Base-by-base conservation (phyloP, 805 yeast species). In the Candida dajiaensis region DNA sequence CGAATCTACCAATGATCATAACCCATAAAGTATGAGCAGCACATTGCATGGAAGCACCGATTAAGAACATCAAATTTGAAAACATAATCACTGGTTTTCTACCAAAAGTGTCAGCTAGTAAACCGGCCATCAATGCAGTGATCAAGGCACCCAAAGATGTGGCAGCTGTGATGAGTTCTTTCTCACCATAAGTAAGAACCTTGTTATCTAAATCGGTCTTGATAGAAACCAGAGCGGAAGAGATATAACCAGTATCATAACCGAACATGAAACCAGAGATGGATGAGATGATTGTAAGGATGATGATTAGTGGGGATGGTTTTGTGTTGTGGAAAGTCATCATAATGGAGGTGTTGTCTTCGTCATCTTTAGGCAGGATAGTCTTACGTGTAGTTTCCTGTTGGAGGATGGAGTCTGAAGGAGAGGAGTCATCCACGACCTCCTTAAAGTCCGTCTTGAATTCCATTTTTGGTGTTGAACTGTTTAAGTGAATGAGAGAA, bases 261-360 rank as follows among this genome's bases (percentile, higher is more conserved):
- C 99, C 99, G 67, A 92, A 92, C 89, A 92, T 80, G 67, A 90
- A 89, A 1, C 98, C 98, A 0, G 97, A 89, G 51, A 92, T 83
- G 8, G 97, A 89, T 0, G 97, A 80, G 23, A 82, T 81, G 43
- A 82, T 71, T 0, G 96, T 86, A 44, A 89, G 66, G 23, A 77
- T 66, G 21, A 89, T 68, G 42, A 89, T 88, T 57, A 86, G 67
- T 8, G 72, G 66, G 11, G 94, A 74, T 3, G 87, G 82, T 47
- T 67, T 73, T 12, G 76, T 72, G 56, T 73, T 72, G 45, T 68
- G 67, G 64, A 77, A 68, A 0, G 76, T 68, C 61, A 73, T 69
- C 54, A 74, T 58, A 39, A 72, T 67, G 4, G 78, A 72, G 1
- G 75, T 67, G 56, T 71, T 68, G 53, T 76, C 81, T 52, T 74